Percentiles rank a stretch among this genome's conserved stretches.
These are phyloP conservation scores for Xylaria sp. DNA, from an alignment of 2,329 filamentous ascomycete genomes.

Conservation along the genomic window DNA sequence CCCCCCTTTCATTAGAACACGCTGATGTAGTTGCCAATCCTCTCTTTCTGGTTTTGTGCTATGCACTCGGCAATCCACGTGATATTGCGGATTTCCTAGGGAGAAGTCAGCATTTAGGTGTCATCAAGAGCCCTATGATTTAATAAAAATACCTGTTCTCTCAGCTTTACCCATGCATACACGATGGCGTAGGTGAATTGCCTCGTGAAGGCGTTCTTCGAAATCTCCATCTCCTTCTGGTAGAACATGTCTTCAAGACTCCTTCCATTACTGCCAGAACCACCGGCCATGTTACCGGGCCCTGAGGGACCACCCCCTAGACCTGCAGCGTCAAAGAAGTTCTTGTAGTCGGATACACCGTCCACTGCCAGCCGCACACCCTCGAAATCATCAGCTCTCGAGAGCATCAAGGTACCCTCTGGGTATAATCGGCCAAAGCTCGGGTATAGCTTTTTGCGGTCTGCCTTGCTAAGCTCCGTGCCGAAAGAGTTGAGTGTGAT, in stretches of 20 bases:
- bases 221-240: constrained; percentile 99
- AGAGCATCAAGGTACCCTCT: constrained; percentile 94
- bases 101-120: constrained; percentile 43
- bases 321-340: constrained; percentile 92
- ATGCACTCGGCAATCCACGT: constrained; percentile 99
- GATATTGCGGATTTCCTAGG: constrained; percentile 97
- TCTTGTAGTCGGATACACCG: constrained; percentile 91
- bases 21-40: constrained; percentile 98
- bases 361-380: constrained; percentile 94
- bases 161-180: constrained; percentile 96
- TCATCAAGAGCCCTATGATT: not conserved
- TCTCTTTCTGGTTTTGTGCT: constrained; percentile 99
- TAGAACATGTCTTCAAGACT: constrained; percentile 98
- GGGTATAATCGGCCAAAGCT: constrained; percentile 91
- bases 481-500: constrained; percentile 99
- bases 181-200: constrained; percentile 96
- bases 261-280: constrained; percentile 81
- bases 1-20: constrained; percentile 75
- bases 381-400: constrained; percentile 92
- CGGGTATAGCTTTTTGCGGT: constrained; percentile 96
- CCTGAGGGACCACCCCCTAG: constrained; percentile 76
- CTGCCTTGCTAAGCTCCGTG: constrained; percentile 91
- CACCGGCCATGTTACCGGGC: constrained; percentile 86
- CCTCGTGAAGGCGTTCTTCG: constrained; percentile 91
- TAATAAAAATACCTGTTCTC: constrained; percentile 83